Base-by-base conservation (phyloP, 805 yeast genomes). In the Ogataea paradorogensis region DNA sequence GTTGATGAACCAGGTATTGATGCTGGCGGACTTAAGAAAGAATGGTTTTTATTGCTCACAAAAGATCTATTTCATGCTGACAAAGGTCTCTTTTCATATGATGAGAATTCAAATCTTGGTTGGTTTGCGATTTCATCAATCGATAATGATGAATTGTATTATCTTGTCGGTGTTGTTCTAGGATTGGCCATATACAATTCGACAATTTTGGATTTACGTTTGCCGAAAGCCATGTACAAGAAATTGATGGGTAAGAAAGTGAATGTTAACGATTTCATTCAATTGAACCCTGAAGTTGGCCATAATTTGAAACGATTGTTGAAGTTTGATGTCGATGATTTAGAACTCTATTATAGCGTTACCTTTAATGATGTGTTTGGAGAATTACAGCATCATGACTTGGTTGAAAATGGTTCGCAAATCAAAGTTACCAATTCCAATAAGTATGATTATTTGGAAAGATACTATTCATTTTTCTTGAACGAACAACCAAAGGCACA, bases 121-220 rank as follows among this genome's bases (percentile, higher is more conserved):
- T 93, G 97, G 96, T 90, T 91, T 61, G 66, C 78, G 13, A 60
- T 77, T 5, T 56, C 66, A 5, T 71, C 78, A 3, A 28, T 69
- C 7, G 67, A 69, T 11, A 65, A 66, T 42, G 55, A 59, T 15
- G 87, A 82, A 44, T 63, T 80, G 45, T 90, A 82, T 62, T 82
- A 77, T 53, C 65, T 88, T 26, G 82, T 89, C 39, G 99, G 99
- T 0, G 85, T 84, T 2, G 82, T 89, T 2, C 63, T 93, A 28
- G 98, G 96, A 0, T 69, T 93, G 50, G 97, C 98, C 0, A 81
- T 93, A 24, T 88, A 86, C 61, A 93, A 91, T 61, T 84, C 96
- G 0, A 83, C 89, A 1, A 88, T 90, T 34, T 65, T 91, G 32
- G 96, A 89, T 57, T 66, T 91, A 40, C 75, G 74, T 31, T 78